phyloP scores from a whole-genome alignment of 1,284 basidiomycete genomes.

The Moesziomyces antarcticus region DNA sequence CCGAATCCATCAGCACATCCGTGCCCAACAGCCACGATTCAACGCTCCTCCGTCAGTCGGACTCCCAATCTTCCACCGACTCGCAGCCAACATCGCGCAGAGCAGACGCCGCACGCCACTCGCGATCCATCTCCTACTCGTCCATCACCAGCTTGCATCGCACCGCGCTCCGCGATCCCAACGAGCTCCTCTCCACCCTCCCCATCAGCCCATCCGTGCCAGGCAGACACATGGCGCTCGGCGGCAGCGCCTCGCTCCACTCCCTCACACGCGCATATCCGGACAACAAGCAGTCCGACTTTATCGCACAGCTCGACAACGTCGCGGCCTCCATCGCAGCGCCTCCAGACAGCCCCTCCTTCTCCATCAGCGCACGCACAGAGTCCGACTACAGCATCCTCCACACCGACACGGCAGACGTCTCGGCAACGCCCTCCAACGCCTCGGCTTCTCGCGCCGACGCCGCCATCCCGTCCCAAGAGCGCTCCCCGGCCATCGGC shows the following conservation, averaged over 20 bases:
- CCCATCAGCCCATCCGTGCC: slow-evolving; percentile 38
- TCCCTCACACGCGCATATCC: slow-evolving; percentile 35
- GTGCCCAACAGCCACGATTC: slow-evolving; percentile 22
- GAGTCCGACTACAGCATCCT: slow-evolving; percentile 49
- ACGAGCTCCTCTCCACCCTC: slow-evolving; percentile 21
- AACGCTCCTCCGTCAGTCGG: slow-evolving; percentile 6
- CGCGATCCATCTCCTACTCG: slow-evolving; percentile 63
- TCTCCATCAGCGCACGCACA: slow-evolving; percentile 56
- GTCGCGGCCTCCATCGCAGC: slow-evolving; percentile 30
- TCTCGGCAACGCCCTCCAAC: slow-evolving; percentile 14
- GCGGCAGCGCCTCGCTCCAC: slow-evolving; percentile 37
- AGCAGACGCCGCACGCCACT: slow-evolving; percentile 41
- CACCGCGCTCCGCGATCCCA: slow-evolving; percentile 20
- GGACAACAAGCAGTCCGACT: slow-evolving; percentile 26
- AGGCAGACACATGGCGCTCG: slow-evolving; percentile 26
- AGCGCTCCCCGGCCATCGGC: slow-evolving; percentile 50
- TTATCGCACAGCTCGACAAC: slow-evolving; percentile 33
- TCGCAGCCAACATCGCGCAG: slow-evolving; percentile 2
- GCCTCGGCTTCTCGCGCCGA: slow-evolving; percentile 14
- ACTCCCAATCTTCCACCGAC: slow-evolving; percentile 9
- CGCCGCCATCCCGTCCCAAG: slow-evolving; percentile 3
- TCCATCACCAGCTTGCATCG: slow-evolving; percentile 46
- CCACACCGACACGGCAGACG: slow-evolving; percentile 21
- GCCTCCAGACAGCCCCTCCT: slow-evolving; percentile 47
- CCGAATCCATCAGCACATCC: slow-evolving; percentile 19